Base-by-base conservation (phyloP, 805 yeast species). In the Candida rishiriensis region DNA sequence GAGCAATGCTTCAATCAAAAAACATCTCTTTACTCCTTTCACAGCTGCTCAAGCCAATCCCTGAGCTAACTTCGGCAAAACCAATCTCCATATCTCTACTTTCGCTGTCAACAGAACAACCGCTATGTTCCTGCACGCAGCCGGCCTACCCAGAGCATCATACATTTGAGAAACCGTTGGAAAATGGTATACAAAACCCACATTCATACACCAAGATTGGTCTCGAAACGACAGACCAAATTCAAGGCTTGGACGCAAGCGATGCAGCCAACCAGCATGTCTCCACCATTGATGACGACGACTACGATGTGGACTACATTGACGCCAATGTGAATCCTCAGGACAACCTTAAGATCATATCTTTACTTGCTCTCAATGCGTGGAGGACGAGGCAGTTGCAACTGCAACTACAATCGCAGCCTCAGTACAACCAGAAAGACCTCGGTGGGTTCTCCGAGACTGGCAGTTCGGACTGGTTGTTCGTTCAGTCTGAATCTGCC, bases 81-180 rank as follows among this genome's bases (percentile, higher is more conserved):
- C 69, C 71, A 3, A 39, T 56, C 2, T 56, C 66, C 3, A 52
- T 60, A 2, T 61, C 69, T 8, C 50, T 66, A 4, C 46, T 66
- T 3, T 60, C 71, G 1, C 34, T 50, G 2, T 36, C 48, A 3
- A 35, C 48, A 5, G 62, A 57, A 10, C 63, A 61, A 38, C 65
- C 66, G 0, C 48, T 66, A 26, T 54, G 63, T 5, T 59, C 68
- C 8, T 61, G 63, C 38, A 48, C 54, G 29, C 55, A 52, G 39
- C 14, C 48, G 29, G 15, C 34, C 3, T 11, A 36, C 26, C 4
- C 26, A 36, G 15, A 35, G 41, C 52, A 14, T n/a, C 36, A 34
- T 5, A 34, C 10, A 14, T 5, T 8, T 33, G 16, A 11, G 14
- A 10, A 32, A 32, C 16, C 14, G 14, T 12, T 7, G 14, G 14